phyloP scores from a whole-genome alignment of 495 filamentous ascomycete genomes.

The Penicillium nucicola region DNA sequence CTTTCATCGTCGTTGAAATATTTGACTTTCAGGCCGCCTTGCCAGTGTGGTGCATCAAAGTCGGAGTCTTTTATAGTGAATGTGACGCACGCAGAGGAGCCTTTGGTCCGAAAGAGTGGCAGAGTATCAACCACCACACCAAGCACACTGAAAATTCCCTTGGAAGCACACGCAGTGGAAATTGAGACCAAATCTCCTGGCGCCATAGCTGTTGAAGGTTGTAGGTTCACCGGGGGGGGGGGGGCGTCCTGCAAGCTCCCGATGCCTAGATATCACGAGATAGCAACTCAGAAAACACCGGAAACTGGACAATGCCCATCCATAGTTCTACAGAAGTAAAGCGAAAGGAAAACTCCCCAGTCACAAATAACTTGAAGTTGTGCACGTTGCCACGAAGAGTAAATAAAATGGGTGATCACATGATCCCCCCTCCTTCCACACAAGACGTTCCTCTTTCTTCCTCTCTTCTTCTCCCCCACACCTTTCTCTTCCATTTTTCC shows the following conservation, averaged over 20 bases:
- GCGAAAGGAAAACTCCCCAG: not conserved
- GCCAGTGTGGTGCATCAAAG: conserved; percentile 28
- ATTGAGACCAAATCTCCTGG: conserved; percentile 32
- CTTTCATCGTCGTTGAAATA: conserved; percentile 43
- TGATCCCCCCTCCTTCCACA: conserved; percentile 28
- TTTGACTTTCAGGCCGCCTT: conserved; percentile 45
- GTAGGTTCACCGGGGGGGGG: too few species aligned
- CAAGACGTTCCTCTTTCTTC: conserved; percentile 14
- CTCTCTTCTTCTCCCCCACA: conserved; percentile 5
- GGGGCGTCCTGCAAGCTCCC: not conserved
- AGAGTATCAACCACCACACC: conserved; percentile 49
- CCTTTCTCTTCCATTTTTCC: conserved; percentile 13
- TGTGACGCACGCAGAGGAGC: conserved; percentile 38
- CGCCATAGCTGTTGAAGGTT: conserved; percentile 11
- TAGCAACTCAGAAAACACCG: not conserved
- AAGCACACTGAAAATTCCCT: conserved; percentile 37
- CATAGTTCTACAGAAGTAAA: not conserved
- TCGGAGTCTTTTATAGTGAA: conserved; percentile 49
- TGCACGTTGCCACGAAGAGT: not conserved
- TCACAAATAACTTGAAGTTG: not conserved
- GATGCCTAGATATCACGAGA: not conserved
- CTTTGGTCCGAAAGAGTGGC: conserved; percentile 22
- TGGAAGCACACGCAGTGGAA: conserved; percentile 27
- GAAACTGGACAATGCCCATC: not conserved
- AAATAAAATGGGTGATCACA: conserved; percentile 16